Evolutionary conservation across 2,329 filamentous ascomycete species (phyloP), one percentile per base, ranked within the genome.

Genomic region (Westerdykella sp.): DNA sequence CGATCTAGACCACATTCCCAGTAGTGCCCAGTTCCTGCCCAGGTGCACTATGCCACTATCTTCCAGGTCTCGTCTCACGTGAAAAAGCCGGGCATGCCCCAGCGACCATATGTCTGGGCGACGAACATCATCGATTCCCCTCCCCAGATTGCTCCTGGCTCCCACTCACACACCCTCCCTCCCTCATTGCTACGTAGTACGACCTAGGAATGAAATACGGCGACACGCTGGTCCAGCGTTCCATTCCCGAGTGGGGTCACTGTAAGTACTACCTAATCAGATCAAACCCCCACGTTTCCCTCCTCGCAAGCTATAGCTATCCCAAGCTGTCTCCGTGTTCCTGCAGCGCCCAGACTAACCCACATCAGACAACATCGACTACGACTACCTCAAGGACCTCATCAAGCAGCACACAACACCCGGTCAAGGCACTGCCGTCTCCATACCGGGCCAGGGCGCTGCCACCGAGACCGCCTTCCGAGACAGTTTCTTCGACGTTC

Each of bases 331-430:
- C 45, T 34, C 31, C 7, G 11, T 9, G 44, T 40, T 34, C 44
- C 32, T 35, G 32, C 32, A 18, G 18, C 32, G 18, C 36, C 37
- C 39, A 22, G 41, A 44, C 56, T 61, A 39, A 59, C 48, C 13
- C 6, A 21, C 32, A n/a, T 37, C 15, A 87, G 84, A 90, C 65
- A 93, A 94, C 67, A 81, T 94, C 67, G 87, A 93, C 66, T 94
- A 94, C 73, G 87, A 91, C 65, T 85, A 85, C 39, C 77, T 94
- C 50, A 94, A 94, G 68, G 78, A 86, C 64, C 76, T 87, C 58
- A 91, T 94, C 73, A 93, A 91, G 66, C 78, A 78, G 47, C 79
- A 88, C 61, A 94, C 87, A 1, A 84, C 82, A 11, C 78, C 77
- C 36, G 80, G 83, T 65, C 80, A 85, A 56, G 83, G 81, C 22